Evolutionary conservation across 192 early-diverging fungal genomes (phyloP).

Genomic region (Chytriomyces confervae): DNA sequence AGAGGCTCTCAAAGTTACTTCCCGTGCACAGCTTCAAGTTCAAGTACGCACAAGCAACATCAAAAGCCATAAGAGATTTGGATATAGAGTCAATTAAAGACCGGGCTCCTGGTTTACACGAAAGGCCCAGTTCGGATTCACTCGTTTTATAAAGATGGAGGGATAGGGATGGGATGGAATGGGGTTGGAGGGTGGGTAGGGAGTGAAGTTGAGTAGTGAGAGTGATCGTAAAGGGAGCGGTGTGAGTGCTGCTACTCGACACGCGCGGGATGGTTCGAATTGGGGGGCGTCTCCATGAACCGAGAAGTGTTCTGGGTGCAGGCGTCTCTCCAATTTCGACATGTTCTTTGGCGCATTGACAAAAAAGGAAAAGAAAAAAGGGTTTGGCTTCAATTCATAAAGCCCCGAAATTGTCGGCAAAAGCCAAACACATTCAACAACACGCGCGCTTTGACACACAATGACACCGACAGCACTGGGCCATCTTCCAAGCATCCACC

Average conservation of each 20-base stretch:
- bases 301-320: neutral
- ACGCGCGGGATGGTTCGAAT: neutral
- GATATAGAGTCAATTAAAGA: slow-evolving; percentile 18
- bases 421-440: neutral
- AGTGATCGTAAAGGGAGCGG: neutral
- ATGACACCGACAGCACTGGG: neutral
- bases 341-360: neutral
- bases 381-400: neutral
- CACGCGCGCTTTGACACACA: neutral
- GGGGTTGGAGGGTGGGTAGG: neutral
- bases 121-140: slow-evolving; percentile 10
- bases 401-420: neutral
- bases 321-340: no score
- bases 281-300: neutral
- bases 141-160: neutral
- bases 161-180: neutral
- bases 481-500: neutral
- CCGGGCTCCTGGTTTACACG: neutral
- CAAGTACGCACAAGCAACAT: neutral
- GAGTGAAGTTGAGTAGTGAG: neutral
- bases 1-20: neutral
- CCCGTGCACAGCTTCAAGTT: slow-evolving; percentile 22
- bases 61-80: neutral
- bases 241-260: neutral
- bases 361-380: slow-evolving; percentile 1